These are phyloP conservation scores for Cladosporium sp. DNA, from an alignment of 2,329 filamentous ascomycete species.

Conservation along the genomic window DNA sequence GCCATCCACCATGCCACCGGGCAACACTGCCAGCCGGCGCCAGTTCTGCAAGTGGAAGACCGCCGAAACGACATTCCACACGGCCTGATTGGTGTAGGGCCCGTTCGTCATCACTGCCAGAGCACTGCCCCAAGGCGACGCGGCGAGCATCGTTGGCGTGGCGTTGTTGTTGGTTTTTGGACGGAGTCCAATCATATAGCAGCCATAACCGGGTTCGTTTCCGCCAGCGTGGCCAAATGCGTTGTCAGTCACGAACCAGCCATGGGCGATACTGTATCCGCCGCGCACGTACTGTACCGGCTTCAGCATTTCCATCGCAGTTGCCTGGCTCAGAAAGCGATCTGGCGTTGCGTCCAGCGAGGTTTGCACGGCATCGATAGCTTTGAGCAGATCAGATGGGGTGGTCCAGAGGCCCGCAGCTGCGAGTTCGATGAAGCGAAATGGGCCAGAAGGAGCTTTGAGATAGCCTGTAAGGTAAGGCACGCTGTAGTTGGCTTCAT, in stretches of 20 bases:
- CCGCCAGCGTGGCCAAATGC: conserved; percentile 28
- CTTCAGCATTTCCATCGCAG: conserved; percentile 25
- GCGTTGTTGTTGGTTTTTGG: conserved; percentile 4
- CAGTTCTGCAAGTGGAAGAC: conserved; percentile 24
- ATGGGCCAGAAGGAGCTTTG: conserved; percentile 7
- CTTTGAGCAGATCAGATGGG: conserved; percentile 29
- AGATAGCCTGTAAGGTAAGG: background rate
- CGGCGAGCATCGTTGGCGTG: background rate
- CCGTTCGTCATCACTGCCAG: conserved; percentile 28
- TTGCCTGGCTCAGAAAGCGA: background rate
- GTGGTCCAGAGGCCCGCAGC: conserved; percentile 33
- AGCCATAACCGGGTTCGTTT: conserved; percentile 28
- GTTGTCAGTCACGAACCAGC: conserved; percentile 23
- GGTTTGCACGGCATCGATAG: conserved; percentile 25
- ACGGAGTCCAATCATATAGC: conserved; percentile 22
- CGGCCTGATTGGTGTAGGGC: conserved; percentile 11
- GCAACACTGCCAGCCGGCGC: conserved; percentile 8
- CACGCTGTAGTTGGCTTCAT: background rate
- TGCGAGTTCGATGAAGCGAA: conserved; percentile 29
- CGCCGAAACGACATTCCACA: conserved; percentile 23
- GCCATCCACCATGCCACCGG: background rate
- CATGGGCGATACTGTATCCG: conserved; percentile 21
- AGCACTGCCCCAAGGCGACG: background rate
- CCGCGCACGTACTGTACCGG: conserved; percentile 9
- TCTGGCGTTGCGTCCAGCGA: conserved; percentile 7